Evolutionary conservation across 805 yeast genomes (phyloP), one percentile per base, ranked within the genome.

Genomic region (Yamadazyma nakazawae): DNA sequence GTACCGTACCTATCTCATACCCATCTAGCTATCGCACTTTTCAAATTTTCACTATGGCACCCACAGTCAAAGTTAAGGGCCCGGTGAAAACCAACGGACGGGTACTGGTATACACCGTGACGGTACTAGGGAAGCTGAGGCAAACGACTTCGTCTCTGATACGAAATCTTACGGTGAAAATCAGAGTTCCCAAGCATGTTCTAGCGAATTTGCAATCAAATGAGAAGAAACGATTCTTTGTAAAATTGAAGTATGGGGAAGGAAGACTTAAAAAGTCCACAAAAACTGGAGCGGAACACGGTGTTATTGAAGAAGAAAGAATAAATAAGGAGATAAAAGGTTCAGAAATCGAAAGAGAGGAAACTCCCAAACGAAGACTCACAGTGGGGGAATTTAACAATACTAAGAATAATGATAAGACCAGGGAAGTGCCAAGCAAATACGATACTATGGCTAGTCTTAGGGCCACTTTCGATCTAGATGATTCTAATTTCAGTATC

Each of bases 31-130:
- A 28, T 13, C 32, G 32, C 32, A 28, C 32, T 28, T 18, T 21
- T 26, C 34, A 25, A 13, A 16, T 38, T 38, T 38, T 17, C 39
- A 36, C 14, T 18, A 43, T 43, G 46, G 40, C 46, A 5, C 41
- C 46, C 34, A 36, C 39, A 12, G 31, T 36, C 13, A 43, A 32
- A 26, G 13, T 37, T 2, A 43, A 43, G 21, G 28, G 39, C 10
- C 42, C 42, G 7, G 24, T 32, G 13, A 11, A 12, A 18, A 37
- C 37, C 37, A 34, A n/a, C 14, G 25, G 30, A 4, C 19, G 18
- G 39, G 34, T 37, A 28, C 25, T 30, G 30, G 26, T 24, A 6
- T 38, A 30, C 28, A 19, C 42, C 18, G 37, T 34, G 14, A 24
- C 39, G n/a, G 40, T 34, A 8, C n/a, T 34, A 8, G 38, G 40